These are phyloP conservation scores for Collybia mongolica DNA, from an alignment of 768 basidiomycete species.

Conservation along the genomic window DNA sequence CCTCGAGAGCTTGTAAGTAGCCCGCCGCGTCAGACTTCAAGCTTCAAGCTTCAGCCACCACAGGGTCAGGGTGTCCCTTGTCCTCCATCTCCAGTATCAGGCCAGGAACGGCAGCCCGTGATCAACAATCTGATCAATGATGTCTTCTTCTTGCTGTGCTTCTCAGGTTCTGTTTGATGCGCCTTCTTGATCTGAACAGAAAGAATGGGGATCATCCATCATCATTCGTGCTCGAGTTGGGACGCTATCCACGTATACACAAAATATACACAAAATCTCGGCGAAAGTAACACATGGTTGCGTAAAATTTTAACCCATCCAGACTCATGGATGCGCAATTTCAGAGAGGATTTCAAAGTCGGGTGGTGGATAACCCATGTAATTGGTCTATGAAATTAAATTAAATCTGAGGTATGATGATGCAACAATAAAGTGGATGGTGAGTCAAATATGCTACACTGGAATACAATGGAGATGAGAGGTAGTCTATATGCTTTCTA, in stretches of 20 bases:
- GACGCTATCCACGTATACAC: not conserved
- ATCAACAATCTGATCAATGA: conserved; percentile 14
- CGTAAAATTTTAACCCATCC: not conserved
- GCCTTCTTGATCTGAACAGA: not conserved
- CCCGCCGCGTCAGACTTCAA: too few relatives aligned
- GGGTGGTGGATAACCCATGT: too few relatives aligned
- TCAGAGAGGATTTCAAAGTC: too few relatives aligned
- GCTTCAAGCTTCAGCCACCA: too few relatives aligned
- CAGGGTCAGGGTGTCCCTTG: not conserved
- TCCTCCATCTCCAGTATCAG: conserved; percentile 1
- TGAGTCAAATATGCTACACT: conserved; percentile 6
- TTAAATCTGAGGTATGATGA: conserved; percentile 2
- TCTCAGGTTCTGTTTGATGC: conserved; percentile 1
- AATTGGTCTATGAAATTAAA: not conserved
- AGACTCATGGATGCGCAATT: too few relatives aligned
- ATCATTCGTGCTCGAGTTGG: not conserved
- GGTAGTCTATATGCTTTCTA: conserved; percentile 3
- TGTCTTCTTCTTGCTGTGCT: conserved; percentile 4
- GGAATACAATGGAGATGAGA: conserved; percentile 1
- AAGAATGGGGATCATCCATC: not conserved
- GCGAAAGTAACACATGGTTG: too few relatives aligned
- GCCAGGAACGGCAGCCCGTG: conserved; percentile 2
- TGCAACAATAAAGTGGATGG: not conserved
- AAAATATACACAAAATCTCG: too few relatives aligned
- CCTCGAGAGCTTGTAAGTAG: too few relatives aligned